Evolutionary conservation across 1,284 basidiomycete species (phyloP).

Genomic region (Sutorius eximius): DNA sequence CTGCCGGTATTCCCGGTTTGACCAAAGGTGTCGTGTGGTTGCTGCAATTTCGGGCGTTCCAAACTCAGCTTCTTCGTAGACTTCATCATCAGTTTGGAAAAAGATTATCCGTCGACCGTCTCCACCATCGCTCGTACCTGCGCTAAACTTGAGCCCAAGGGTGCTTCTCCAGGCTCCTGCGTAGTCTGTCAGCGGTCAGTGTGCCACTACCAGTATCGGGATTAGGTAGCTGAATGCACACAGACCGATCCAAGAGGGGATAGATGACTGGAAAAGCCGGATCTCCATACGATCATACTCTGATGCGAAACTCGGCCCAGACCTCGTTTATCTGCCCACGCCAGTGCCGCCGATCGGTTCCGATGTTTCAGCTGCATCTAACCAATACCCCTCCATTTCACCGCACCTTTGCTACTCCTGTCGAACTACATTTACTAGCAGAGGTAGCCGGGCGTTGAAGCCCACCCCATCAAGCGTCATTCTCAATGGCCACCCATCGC

Average conservation of each 20-base stretch:
- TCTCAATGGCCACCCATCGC: background rate
- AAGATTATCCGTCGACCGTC: conserved; percentile 86
- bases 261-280: conserved; percentile 70
- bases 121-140: conserved; percentile 85
- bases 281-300: conserved; percentile 68
- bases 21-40: conserved; percentile 62
- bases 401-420: conserved; percentile 72
- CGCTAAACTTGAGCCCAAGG: conserved; percentile 76
- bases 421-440: conserved; percentile 68
- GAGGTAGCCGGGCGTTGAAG: conserved; percentile 47
- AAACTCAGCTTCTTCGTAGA: conserved; percentile 44
- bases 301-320: conserved; percentile 24
- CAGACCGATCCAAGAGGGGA: conserved; percentile 70
- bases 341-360: background rate
- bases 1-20: conserved; percentile 64
- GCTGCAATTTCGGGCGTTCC: background rate
- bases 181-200: conserved; percentile 73
- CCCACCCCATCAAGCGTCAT: background rate
- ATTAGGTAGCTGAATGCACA: background rate
- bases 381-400: conserved; percentile 40
- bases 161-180: conserved; percentile 52
- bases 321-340: conserved; percentile 11
- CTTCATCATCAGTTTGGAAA: conserved; percentile 80
- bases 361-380: conserved; percentile 21
- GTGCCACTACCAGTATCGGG: background rate